Evolutionary conservation across 2,329 filamentous ascomycete genomes (phyloP), one percentile per base, ranked within the genome.

Genomic region (Colletotrichum caudatum): DNA sequence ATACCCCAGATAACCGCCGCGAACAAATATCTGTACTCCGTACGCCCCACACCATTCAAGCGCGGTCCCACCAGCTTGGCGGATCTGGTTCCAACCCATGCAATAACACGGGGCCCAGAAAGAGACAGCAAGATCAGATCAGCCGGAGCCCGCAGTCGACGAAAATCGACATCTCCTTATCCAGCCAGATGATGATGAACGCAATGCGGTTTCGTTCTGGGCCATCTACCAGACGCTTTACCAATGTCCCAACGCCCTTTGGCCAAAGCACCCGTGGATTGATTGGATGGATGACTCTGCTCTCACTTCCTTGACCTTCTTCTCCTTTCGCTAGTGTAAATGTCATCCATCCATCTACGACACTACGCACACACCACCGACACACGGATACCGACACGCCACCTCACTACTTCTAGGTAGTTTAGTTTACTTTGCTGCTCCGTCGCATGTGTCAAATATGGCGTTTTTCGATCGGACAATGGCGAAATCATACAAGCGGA

Each of bases 381-480:
- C 20, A 12, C 18, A 18, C 39, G 9, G 7, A 16, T 23, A 39
- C 18, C 53, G 8, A 50, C 44, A 61, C 44, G 11, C 59, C 59
- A 61, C 23, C 44, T 61, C 3, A 29, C 29, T 29, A 29, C 29
- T 29, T 29, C 26, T 29, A 29, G 26, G 26, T 29, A 29, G 26
- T 3, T 29, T 35, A 46, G 41, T 61, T 33, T 35, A 46, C 18
- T 61, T 33, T 46, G 46, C 50, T 51, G 51, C 67, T 67, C 64
- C 60, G 65, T 54, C 60, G 48, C 65, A 69, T 64, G 69, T 65
- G 60, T 48, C 67, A 48, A 58, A 58, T 63, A 72, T 72, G 61
- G 66, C 70, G 70, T 58, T 41, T 72, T 66, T 56, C 35, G 41
- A 62, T 71, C 67, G 44, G n/a, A 29, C 54, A 56, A 72, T 72